Percentiles rank a stretch among this genome's conserved stretches.
Evolutionary conservation across 1,284 basidiomycete genomes (phyloP).

Genomic region (Boletellus deceptivus): DNA sequence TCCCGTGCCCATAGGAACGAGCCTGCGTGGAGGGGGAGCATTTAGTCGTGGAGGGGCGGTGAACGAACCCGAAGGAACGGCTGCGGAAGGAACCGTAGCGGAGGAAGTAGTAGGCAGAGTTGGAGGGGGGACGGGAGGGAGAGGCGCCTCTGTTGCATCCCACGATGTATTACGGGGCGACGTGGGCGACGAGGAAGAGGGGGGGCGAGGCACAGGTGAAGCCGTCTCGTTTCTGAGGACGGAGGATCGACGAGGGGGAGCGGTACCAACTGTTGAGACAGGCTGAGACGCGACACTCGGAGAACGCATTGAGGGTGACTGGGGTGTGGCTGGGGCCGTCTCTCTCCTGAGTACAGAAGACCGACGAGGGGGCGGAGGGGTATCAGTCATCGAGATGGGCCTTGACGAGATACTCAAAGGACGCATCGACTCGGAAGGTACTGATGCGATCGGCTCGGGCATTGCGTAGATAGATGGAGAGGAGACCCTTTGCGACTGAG

Average conservation of each 20-base stretch:
- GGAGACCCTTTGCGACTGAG: background rate
- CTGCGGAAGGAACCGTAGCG: background rate
- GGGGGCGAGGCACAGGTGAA: background rate
- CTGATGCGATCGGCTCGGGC: background rate
- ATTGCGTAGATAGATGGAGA: background rate
- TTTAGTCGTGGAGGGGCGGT: background rate
- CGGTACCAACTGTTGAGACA: no score
- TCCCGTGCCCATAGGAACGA: conserved; percentile 17
- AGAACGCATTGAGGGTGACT: background rate
- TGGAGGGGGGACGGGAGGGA: background rate
- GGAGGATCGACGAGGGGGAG: no score
- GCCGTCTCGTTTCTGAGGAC: background rate
- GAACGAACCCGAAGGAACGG: background rate
- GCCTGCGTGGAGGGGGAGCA: background rate
- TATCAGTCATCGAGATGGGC: conserved; percentile 1
- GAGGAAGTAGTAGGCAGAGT: background rate
- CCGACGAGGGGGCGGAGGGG: background rate
- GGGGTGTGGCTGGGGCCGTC: background rate
- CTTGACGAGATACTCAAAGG: background rate
- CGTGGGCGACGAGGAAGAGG: background rate
- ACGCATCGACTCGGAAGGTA: conserved; percentile 3
- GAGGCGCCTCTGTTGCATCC: background rate
- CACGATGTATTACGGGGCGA: background rate
- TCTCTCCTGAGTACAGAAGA: conserved; percentile 1
- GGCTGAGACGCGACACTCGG: no score